Evolutionary conservation across 2,329 filamentous ascomycete genomes (phyloP).

Genomic region (Penicillium sp.): DNA sequence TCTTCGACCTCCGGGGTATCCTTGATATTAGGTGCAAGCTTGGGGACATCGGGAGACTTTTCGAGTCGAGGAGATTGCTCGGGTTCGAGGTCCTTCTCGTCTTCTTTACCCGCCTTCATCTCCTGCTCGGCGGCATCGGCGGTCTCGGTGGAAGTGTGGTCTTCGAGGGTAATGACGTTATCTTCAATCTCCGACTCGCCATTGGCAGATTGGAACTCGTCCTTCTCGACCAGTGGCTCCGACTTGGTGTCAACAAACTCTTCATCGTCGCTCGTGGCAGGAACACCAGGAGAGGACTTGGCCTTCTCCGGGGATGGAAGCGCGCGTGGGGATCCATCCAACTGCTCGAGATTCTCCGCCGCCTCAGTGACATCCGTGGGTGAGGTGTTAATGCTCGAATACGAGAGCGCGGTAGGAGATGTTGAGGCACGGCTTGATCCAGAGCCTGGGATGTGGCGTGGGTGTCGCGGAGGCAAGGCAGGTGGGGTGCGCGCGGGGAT

Average conservation of each 20-base stretch:
- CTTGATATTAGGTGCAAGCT: slow-evolving; percentile 1
- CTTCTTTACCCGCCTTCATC: not conserved
- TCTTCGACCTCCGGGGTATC: slow-evolving; percentile 8
- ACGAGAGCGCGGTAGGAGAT: slow-evolving; percentile 27
- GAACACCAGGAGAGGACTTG: slow-evolving; percentile 20
- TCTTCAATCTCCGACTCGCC: slow-evolving; percentile 26
- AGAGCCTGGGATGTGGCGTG: slow-evolving; percentile 41
- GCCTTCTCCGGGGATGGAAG: slow-evolving; percentile 15
- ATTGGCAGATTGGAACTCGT: too few species aligned
- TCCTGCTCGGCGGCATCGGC: not conserved
- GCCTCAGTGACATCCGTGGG: slow-evolving; percentile 20
- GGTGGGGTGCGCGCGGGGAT: slow-evolving; percentile 73
- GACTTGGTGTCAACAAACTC: slow-evolving; percentile 28
- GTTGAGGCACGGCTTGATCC: slow-evolving; percentile 25
- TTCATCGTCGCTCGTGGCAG: slow-evolving; percentile 29
- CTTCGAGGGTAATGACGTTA: not conserved
- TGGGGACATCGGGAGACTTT: not conserved
- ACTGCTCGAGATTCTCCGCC: slow-evolving; percentile 21
- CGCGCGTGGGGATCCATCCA: slow-evolving; percentile 12
- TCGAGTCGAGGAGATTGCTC: not conserved
- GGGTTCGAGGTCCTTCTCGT: not conserved
- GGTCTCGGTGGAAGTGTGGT: not conserved
- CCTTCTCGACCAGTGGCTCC: slow-evolving; percentile 2
- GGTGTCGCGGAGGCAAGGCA: slow-evolving; percentile 73
- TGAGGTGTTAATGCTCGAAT: slow-evolving; percentile 27